Evolutionary conservation across 768 basidiomycete genomes (phyloP).

Genomic region (Trichaptum fuscoviolaceum): DNA sequence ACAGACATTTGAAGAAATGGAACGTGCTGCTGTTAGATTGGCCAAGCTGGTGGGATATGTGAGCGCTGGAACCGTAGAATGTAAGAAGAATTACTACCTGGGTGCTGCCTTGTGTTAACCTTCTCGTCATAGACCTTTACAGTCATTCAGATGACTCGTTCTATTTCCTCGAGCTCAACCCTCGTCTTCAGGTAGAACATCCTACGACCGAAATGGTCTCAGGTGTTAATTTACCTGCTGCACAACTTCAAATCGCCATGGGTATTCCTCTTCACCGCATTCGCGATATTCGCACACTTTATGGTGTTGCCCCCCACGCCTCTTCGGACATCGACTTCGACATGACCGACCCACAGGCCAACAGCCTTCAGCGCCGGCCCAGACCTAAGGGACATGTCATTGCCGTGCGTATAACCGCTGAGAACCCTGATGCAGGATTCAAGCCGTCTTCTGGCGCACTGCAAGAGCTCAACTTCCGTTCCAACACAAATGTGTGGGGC

Average conservation of each 20-base stretch:
- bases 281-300: constrained; percentile 90
- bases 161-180: constrained; percentile 98
- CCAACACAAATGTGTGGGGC: constrained; percentile 99
- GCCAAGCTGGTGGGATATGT: constrained; percentile 99
- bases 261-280: constrained; percentile 95
- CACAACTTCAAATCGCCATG: constrained; percentile 97
- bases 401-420: constrained; percentile 97
- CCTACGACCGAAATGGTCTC: constrained; percentile 99
- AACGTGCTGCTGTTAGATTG: constrained; percentile 97
- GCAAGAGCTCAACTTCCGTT: constrained; percentile 99
- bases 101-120: constrained; percentile 8
- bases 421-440: constrained; percentile 99
- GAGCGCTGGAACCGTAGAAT: constrained; percentile 97
- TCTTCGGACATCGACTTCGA: constrained; percentile 96
- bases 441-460: constrained; percentile 96
- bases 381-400: constrained; percentile 97
- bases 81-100: constrained; percentile 36
- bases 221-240: constrained; percentile 95
- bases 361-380: constrained; percentile 88
- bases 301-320: constrained; percentile 88
- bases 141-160: constrained; percentile 90
- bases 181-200: constrained; percentile 99
- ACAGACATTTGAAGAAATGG: constrained; percentile 94
- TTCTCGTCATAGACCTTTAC: constrained; percentile 68
- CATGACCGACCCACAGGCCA: constrained; percentile 83